phyloP scores from a whole-genome alignment of 495 filamentous ascomycete species.

The Aspergillus sparsus region DNA sequence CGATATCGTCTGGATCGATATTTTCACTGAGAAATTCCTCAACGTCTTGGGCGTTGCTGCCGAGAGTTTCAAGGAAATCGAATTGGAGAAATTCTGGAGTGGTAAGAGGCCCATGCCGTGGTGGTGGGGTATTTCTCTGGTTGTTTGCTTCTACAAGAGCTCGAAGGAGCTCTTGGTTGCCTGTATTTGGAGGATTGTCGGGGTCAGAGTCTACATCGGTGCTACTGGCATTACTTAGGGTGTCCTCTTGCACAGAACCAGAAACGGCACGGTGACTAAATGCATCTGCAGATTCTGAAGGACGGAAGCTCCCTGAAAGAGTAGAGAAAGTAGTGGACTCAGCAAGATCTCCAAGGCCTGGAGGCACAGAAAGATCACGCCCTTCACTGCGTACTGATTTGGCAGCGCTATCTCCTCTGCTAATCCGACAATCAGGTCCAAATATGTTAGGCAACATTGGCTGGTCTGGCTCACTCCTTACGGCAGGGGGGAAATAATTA shows the following conservation, averaged over 20 bases:
- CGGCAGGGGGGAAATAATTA: constrained; percentile 30
- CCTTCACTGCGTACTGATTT: background rate
- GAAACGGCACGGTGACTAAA: constrained; percentile 27
- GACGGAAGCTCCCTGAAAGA: constrained; percentile 13
- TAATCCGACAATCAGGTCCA: constrained; percentile 30
- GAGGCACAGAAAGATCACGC: background rate
- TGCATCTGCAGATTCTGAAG: constrained; percentile 22
- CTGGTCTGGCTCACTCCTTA: constrained; percentile 25
- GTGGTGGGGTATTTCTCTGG: constrained; percentile 4
- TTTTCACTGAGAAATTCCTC: constrained; percentile 24
- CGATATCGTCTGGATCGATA: constrained; percentile 26
- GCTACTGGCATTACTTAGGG: constrained; percentile 17
- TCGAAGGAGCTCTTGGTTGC: constrained; percentile 4
- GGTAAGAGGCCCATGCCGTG: constrained; percentile 19
- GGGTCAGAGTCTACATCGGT: constrained; percentile 17
- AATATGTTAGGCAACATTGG: constrained; percentile 35
- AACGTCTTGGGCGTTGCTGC: constrained; percentile 23
- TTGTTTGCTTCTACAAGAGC: constrained; percentile 15
- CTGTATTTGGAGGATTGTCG: constrained; percentile 9
- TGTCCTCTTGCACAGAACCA: constrained; percentile 25
- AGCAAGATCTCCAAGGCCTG: background rate
- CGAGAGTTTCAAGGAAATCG: constrained; percentile 27
- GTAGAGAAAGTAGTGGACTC: constrained; percentile 1
- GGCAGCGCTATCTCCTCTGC: background rate
- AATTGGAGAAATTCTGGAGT: constrained; percentile 27